Base-by-base conservation (phyloP, 345 rosid genomes). In the Microcos paniculata region DNA sequence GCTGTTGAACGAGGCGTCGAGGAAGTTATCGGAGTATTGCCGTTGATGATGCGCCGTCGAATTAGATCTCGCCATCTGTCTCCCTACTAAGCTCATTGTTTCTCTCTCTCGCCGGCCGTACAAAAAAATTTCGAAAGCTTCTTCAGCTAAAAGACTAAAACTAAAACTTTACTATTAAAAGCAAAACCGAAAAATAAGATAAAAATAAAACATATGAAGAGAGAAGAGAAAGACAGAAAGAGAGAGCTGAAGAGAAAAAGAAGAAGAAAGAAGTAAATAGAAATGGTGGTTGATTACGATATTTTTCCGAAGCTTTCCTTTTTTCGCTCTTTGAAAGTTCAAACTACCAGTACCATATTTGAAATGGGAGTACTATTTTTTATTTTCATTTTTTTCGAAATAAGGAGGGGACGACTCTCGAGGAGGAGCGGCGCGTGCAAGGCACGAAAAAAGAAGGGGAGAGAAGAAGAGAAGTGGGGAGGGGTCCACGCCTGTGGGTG, bases 1-100 rank as follows among this genome's bases (percentile, higher is more conserved):
- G 53, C 79, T 58, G 43, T 52, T 78, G 23, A 80, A 74, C 48
- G 86, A 78, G 3, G 78, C 56, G 78, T 83, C 85, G 8, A 82
- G 74, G 76, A 87, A 85, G 84, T 82, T 85, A 31, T 85, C 88
- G 18, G 87, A 87, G 79, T 83, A 83, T 68, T 87, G 88, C 5
- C 88, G 87, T n/a, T 85, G 84, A 77, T 87, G 90, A 49, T 83
- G 87, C 61, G 76, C 79, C 30, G 82, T 59, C 63, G 90, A 76
- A 71, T 66, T 71, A 71, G 90, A 82, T 84, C 87, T 78, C 71
- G 84, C 77, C 77, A 80, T 70, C 76, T 79, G 87, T 76, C 87
- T 85, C 65, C 88, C 88, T 0, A 77, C 80, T 38, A 74, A 76
- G 79, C 71, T 85, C 88, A 81, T 84, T 75, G 53, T 71, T 76